Evolutionary conservation across 495 filamentous ascomycete species (phyloP).

Genomic region (Talaromyces borbonicus): DNA sequence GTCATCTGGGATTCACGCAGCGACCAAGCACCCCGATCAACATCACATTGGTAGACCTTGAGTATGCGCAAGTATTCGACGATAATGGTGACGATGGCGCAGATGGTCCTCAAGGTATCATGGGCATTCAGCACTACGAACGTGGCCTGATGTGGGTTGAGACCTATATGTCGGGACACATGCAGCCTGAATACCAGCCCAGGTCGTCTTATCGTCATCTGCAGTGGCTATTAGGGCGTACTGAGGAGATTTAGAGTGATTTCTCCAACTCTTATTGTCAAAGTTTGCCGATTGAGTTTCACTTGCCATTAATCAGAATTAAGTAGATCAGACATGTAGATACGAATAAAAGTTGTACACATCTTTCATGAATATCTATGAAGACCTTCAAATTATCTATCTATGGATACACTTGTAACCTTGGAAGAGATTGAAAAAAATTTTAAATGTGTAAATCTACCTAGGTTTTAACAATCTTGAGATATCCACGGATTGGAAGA

Average conservation of each 20-base stretch:
- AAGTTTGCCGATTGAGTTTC: no score
- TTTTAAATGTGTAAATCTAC: no score
- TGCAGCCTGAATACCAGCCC: constrained; percentile 60
- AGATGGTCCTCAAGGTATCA: constrained; percentile 40
- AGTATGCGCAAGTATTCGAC: constrained; percentile 20
- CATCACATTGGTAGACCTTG: constrained; percentile 26
- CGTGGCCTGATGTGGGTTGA: constrained; percentile 60
- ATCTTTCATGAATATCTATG: no score
- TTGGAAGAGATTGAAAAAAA: no score
- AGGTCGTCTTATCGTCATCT: constrained; percentile 57
- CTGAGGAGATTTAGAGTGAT: constrained; percentile 23
- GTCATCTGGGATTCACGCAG: constrained; percentile 47
- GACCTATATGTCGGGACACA: constrained; percentile 51
- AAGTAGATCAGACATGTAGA: no score
- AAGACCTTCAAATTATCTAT: no score
- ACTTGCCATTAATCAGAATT: no score
- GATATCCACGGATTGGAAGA: no score
- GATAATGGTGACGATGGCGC: constrained; percentile 18
- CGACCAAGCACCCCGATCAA: constrained; percentile 29
- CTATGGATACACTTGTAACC: no score
- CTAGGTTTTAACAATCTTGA: no score
- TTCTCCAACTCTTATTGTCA: background rate
- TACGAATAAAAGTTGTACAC: no score
- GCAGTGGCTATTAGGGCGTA: constrained; percentile 56
- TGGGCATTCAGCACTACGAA: constrained; percentile 58